A percentile compares a stretch with the other conserved stretches of the same genome.
phyloP scores from a whole-genome alignment of 2,329 filamentous ascomycete species.

The Botrytis sinoallii region DNA sequence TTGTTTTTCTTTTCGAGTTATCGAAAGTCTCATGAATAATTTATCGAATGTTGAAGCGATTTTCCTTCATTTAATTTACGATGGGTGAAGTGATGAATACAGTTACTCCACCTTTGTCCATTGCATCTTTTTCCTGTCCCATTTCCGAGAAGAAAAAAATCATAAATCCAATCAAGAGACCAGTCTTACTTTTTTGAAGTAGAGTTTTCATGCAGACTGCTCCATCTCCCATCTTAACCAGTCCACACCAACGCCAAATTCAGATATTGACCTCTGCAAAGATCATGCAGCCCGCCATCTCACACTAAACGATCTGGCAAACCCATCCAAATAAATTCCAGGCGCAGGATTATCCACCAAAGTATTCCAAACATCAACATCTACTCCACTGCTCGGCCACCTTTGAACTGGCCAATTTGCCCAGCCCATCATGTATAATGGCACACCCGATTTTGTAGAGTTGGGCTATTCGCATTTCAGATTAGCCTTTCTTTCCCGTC shows the following conservation, averaged over 20 bases:
- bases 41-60: not conserved
- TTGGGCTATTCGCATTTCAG: not conserved
- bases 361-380: conserved; percentile 16
- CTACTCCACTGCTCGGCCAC: not conserved
- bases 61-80: not conserved
- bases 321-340: not conserved
- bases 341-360: conserved; percentile 5
- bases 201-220: not conserved
- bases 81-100: not conserved
- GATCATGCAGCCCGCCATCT: not conserved
- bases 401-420: conserved; percentile 9
- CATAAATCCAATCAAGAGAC: not conserved
- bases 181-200: not conserved
- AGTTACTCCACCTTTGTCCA: not conserved
- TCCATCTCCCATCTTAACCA: not conserved
- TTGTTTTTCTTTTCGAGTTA: too few relatives aligned
- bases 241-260: too few relatives aligned
- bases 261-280: not conserved
- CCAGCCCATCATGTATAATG: conserved; percentile 14
- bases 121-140: not conserved
- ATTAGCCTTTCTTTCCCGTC: not conserved
- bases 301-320: conserved; percentile 5
- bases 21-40: not conserved
- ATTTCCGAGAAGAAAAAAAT: not conserved
- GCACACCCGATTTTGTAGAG: not conserved